A percentile compares a stretch with the other conserved stretches of the same genome.
Conservation (phyloP, 176 grass and related monocot species). For the Thinopyrum elongatum region DNA sequence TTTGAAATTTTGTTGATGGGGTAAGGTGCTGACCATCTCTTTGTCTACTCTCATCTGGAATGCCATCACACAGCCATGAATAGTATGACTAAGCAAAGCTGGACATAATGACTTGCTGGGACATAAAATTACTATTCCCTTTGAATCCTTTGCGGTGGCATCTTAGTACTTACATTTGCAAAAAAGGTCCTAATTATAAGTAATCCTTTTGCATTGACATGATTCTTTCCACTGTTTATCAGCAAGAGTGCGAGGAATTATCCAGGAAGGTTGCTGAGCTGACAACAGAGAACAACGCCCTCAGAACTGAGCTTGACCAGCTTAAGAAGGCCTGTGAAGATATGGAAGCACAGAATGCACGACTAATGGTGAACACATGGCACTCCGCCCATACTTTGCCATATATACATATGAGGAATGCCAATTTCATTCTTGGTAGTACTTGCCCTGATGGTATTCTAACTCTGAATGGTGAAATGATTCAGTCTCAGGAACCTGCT, state of each 20-base stretch:
- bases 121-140: not conserved
- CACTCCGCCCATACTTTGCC: not conserved
- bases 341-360: conserved; percentile 62
- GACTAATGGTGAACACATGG: conserved; percentile 48
- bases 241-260: conserved; percentile 86
- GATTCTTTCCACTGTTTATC: not conserved
- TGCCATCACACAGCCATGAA: not conserved
- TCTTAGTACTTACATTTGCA: not conserved
- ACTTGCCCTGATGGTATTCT: not conserved
- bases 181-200: not conserved
- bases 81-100: not conserved
- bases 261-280: conserved; percentile 57
- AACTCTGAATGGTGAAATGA: conserved; percentile 33
- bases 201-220: not conserved
- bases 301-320: conserved; percentile 56
- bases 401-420: not conserved
- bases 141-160: not conserved
- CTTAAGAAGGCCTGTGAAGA: conserved; percentile 68
- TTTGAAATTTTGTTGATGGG: no score
- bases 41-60: not conserved
- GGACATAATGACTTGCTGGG: not conserved
- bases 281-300: conserved; percentile 54
- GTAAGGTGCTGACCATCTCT: not conserved
- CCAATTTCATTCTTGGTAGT: not conserved
- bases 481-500: conserved; percentile 30